Conservation (phyloP, 768 basidiomycete genomes). For the Dictyophora rubrovolvata region DNA sequence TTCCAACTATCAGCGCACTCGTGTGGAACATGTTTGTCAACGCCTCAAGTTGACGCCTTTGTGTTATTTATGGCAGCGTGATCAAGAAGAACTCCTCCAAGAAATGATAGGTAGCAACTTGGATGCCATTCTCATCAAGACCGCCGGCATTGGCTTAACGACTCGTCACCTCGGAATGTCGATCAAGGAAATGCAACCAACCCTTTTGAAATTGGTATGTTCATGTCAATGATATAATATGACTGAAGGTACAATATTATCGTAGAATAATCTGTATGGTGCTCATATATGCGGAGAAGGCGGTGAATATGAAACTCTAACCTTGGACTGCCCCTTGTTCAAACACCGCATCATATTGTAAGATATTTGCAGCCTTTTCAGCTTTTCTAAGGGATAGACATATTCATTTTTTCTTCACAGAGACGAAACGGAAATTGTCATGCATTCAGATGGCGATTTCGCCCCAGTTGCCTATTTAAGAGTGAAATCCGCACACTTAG, state of each 20-base stretch:
- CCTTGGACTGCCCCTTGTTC: constrained; percentile 84
- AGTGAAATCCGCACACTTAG: constrained; percentile 58
- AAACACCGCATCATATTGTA: constrained; percentile 65
- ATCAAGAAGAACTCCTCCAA: constrained; percentile 73
- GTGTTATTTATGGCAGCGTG: constrained; percentile 88
- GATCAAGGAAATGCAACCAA: constrained; percentile 63
- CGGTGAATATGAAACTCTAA: constrained; percentile 94
- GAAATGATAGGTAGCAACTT: constrained; percentile 80
- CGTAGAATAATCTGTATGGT: constrained; percentile 70
- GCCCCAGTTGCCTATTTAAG: constrained; percentile 88
- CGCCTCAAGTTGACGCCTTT: constrained; percentile 73
- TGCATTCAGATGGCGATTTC: constrained; percentile 72
- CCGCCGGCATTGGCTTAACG: constrained; percentile 86
- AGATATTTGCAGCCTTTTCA: constrained; percentile 16
- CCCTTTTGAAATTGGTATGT: constrained; percentile 57
- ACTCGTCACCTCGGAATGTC: constrained; percentile 69
- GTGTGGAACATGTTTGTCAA: constrained; percentile 94
- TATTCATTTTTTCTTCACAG: constrained; percentile 23
- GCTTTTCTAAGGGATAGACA: not conserved
- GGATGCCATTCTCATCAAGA: constrained; percentile 83
- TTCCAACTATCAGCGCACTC: constrained; percentile 92
- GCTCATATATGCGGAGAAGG: constrained; percentile 96
- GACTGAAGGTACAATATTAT: not conserved
- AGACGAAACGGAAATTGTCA: constrained; percentile 55
- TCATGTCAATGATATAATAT: not conserved